These are phyloP conservation scores for Dictyostelium brefeldianum DNA, from an alignment of 78 protist genomes.

Conservation along the genomic window DNA sequence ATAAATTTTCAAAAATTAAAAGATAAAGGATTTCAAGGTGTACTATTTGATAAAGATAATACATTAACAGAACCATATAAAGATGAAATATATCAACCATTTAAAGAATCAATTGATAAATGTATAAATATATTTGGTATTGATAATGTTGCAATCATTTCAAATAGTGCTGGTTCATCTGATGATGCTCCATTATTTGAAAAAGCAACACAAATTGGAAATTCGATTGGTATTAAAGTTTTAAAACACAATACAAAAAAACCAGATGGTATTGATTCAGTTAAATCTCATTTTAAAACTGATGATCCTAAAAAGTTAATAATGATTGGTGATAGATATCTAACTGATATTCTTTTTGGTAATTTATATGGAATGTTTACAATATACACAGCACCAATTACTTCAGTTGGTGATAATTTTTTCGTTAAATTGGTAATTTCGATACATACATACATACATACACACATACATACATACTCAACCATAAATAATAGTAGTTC, in stretches of 20 bases:
- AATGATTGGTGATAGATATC: constrained; percentile 70
- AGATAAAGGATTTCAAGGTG: constrained; percentile 39
- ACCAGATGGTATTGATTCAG: constrained; percentile 61
- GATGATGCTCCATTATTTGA: constrained; percentile 33
- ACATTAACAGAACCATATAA: constrained; percentile 65
- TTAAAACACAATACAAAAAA: constrained; percentile 58
- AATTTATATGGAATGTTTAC: constrained; percentile 77
- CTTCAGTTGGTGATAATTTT: constrained; percentile 59
- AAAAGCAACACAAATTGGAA: constrained; percentile 24
- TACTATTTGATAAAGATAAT: constrained; percentile 67
- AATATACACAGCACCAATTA: constrained; percentile 43
- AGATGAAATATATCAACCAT: constrained; percentile 28
- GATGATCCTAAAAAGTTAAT: neutral
- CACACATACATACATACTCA: neutral
- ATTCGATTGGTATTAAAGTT: constrained; percentile 6
- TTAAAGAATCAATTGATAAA: constrained; percentile 9
- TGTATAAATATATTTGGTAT: constrained; percentile 31
- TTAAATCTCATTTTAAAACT: constrained; percentile 21
- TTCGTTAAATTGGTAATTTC: constrained; percentile 66
- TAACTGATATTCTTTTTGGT: constrained; percentile 70
- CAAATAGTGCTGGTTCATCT: constrained; percentile 75
- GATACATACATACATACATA: too few species aligned
- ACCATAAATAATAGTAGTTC: neutral
- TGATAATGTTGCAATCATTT: constrained; percentile 28
- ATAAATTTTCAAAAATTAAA: constrained; percentile 14